Percentiles rank a stretch among this genome's conserved stretches.
These are phyloP conservation scores for Aspergillus clavatus DNA, from an alignment of 2,329 filamentous ascomycete genomes.

Conservation along the genomic window DNA sequence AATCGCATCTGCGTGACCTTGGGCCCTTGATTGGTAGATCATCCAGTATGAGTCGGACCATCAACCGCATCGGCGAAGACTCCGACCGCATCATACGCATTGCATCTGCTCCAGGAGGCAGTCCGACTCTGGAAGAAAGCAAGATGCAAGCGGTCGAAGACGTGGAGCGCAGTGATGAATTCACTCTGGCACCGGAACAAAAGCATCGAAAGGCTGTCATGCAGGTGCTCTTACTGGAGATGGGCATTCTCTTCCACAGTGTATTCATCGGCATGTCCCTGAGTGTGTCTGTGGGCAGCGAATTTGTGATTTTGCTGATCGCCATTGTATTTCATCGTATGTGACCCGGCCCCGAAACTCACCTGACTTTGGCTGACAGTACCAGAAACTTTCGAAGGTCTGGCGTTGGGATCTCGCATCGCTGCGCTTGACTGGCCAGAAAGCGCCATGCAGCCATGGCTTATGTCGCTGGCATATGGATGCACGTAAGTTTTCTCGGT, in stretches of 20 bases:
- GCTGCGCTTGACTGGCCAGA: slow-evolving; percentile 27
- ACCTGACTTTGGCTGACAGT: neutral
- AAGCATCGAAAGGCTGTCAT: slow-evolving; percentile 60
- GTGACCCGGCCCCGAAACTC: slow-evolving; percentile 4
- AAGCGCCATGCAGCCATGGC: slow-evolving; percentile 47
- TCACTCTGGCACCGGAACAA: slow-evolving; percentile 25
- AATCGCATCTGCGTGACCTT: slow-evolving; percentile 21
- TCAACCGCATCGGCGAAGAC: slow-evolving; percentile 24
- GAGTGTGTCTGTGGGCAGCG: slow-evolving; percentile 31
- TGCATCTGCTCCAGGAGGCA: slow-evolving; percentile 17
- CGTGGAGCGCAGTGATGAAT: slow-evolving; percentile 15
- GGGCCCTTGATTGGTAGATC: slow-evolving; percentile 26
- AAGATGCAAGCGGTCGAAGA: slow-evolving; percentile 15
- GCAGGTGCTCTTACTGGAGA: slow-evolving; percentile 70
- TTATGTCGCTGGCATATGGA: slow-evolving; percentile 74
- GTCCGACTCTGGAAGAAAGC: slow-evolving; percentile 10
- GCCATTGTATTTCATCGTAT: slow-evolving; percentile 36
- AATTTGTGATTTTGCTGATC: slow-evolving; percentile 32
- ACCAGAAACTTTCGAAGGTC: slow-evolving; percentile 34
- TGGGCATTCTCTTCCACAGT: slow-evolving; percentile 74
- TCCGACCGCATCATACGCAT: slow-evolving; percentile 20
- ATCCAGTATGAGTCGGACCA: slow-evolving; percentile 26
- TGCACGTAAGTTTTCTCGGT: slow-evolving; percentile 36
- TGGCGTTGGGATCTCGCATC: slow-evolving; percentile 33
- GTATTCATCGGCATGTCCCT: slow-evolving; percentile 45